Evolutionary conservation across 495 filamentous ascomycete species (phyloP), one percentile per base, ranked within the genome.

Genomic region (Lindgomyces ingoldianus): DNA sequence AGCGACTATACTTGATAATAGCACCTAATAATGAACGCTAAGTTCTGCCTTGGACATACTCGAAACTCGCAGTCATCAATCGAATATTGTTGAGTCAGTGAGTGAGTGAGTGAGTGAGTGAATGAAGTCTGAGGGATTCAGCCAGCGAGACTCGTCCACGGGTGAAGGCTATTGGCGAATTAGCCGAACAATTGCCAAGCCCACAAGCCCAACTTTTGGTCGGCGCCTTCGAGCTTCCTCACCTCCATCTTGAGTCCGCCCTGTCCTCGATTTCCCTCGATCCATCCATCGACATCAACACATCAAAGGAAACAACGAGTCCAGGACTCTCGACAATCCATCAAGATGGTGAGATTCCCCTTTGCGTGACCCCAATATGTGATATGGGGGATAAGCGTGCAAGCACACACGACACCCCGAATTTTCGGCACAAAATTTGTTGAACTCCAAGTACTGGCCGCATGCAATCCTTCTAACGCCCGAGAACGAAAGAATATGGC

Each of bases 271-370:
- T 39, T 11, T 21, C 48, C 44, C 48, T 56, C 60, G 60, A 50
- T 57, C 60, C 26, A 29, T 56, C 44, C 65, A 63, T 61, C 66
- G 42, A 54, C 60, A 46, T 21, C 60, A 44, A 42, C 48, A 50
- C 51, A 29, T 47, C 24, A 33, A 24, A 21, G 33, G 21, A 53
- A 59, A 36, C 19, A 60, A 10, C 60, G 18, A 41, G 4, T 33
- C 41, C 36, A 56, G 22, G 21, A 56, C 53, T 62, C 25, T 47
- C 33, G 12, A 56, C 41, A 68, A 48, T 56, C 56, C 33, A 44
- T 60, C 66, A 69, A 60, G 44, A 69, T 69, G 66, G 66, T 69
- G 44, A 64, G 66, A 55, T 36, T 42, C 4, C 50, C 41, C 16
- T 24, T 10, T 39, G 24, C n/a, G n/a, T n/a, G n/a, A 10, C 45